phyloP scores from a whole-genome alignment of 108 stramenopile genomes.

The Cyclotella baltica region DNA sequence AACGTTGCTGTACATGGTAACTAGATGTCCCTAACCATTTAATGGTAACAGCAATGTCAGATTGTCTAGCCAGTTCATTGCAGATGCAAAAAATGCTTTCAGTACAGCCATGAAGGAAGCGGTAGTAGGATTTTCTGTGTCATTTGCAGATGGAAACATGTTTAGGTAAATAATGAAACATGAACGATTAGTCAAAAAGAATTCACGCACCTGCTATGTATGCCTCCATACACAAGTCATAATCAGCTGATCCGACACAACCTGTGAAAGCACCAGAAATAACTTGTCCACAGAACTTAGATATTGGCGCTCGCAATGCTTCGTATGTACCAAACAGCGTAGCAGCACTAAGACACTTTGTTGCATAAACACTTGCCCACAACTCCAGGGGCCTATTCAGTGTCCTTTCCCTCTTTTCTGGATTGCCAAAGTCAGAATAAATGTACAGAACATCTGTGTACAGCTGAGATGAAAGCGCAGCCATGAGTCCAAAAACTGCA shows the following conservation, averaged over 20 bases:
- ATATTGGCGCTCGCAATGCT: constrained; percentile 59
- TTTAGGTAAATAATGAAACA: neutral
- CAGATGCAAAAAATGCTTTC: constrained; percentile 54
- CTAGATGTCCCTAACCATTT: constrained; percentile 42
- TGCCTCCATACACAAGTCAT: constrained; percentile 69
- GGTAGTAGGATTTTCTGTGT: constrained; percentile 57
- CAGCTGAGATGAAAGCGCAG: constrained; percentile 70
- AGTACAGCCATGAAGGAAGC: constrained; percentile 62
- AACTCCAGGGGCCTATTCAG: constrained; percentile 55
- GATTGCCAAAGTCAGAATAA: constrained; percentile 64
- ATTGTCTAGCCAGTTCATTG: constrained; percentile 41
- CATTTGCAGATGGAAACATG: neutral
- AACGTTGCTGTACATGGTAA: constrained; percentile 31
- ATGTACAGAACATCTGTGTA: constrained; percentile 76
- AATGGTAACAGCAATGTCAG: constrained; percentile 37
- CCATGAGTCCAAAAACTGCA: constrained; percentile 70
- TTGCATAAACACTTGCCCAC: constrained; percentile 66
- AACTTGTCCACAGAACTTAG: constrained; percentile 47
- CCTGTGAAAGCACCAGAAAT: constrained; percentile 74
- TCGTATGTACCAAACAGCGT: constrained; percentile 85
- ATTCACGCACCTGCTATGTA: constrained; percentile 42
- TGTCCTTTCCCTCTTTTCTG: constrained; percentile 59
- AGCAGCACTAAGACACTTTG: constrained; percentile 58
- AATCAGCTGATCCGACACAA: constrained; percentile 68
- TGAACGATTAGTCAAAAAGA: neutral